Conservation (phyloP, 2,329 filamentous ascomycete genomes). For the Claviceps maximensis region DNA sequence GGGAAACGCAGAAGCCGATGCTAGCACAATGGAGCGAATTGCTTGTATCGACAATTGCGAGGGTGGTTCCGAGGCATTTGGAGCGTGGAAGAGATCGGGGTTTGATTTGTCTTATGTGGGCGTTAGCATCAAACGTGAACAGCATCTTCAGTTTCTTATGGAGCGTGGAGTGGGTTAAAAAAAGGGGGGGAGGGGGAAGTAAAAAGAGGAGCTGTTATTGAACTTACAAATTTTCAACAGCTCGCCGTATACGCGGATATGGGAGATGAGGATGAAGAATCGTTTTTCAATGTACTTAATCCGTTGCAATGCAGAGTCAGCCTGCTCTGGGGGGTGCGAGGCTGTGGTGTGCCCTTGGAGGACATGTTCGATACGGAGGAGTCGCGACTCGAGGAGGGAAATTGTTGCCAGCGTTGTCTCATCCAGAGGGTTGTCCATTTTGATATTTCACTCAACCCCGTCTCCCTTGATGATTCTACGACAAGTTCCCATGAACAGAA, state of each 20-base stretch:
- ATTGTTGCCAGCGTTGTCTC: constrained; percentile 42
- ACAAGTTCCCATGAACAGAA: not conserved
- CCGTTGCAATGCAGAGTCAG: constrained; percentile 28
- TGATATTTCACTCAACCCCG: not conserved
- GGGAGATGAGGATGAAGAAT: constrained; percentile 35
- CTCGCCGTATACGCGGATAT: constrained; percentile 43
- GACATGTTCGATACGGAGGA: constrained; percentile 45
- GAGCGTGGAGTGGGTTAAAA: not conserved
- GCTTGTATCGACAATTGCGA: constrained; percentile 38
- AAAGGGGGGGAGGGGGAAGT: not conserved
- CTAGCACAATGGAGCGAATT: constrained; percentile 40
- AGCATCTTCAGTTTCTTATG: not conserved
- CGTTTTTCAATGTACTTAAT: constrained; percentile 40
- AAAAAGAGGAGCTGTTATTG: not conserved
- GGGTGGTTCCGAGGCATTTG: constrained; percentile 32
- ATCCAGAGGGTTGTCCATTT: constrained; percentile 29
- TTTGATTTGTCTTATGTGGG: constrained; percentile 33
- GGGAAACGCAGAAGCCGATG: constrained; percentile 42
- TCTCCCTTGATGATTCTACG: not conserved
- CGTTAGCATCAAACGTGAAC: not conserved
- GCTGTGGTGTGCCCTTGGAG: constrained; percentile 34
- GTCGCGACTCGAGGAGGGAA: constrained; percentile 43
- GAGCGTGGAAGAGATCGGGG: constrained; percentile 40
- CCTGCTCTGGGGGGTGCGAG: constrained; percentile 18
- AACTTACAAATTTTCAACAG: constrained; percentile 46